Percentiles rank a stretch among this genome's conserved stretches.
Evolutionary conservation across 192 early-diverging fungal species (phyloP).

Genomic region (Coemansia sp.): DNA sequence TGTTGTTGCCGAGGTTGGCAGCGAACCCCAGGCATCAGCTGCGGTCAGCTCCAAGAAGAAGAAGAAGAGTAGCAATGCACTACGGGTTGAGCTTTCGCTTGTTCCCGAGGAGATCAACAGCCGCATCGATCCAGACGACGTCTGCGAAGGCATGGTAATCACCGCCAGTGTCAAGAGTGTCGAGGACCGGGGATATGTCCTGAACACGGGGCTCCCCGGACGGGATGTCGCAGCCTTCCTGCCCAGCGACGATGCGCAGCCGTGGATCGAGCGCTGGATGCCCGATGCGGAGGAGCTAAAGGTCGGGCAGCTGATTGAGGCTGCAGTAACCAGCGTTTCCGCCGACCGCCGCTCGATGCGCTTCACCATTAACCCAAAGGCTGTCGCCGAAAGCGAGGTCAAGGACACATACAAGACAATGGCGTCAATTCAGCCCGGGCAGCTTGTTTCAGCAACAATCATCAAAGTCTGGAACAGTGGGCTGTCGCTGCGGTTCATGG

Average conservation of each 20-base stretch:
- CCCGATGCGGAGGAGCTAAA: constrained; percentile 56
- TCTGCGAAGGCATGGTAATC: constrained; percentile 71
- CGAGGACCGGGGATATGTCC: constrained; percentile 92
- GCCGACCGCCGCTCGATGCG: constrained; percentile 65
- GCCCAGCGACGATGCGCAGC: constrained; percentile 64
- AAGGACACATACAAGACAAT: constrained; percentile 62
- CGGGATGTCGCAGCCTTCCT: constrained; percentile 71
- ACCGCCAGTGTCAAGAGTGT: constrained; percentile 72
- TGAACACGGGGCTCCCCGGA: constrained; percentile 67
- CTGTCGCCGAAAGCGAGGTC: constrained; percentile 57
- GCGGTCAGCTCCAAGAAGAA: constrained; percentile 22
- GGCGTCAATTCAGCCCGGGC: constrained; percentile 80
- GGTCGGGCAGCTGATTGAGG: constrained; percentile 75
- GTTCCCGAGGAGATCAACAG: constrained; percentile 78
- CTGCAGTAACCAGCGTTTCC: constrained; percentile 62
- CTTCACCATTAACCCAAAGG: constrained; percentile 64
- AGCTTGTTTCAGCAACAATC: constrained; percentile 67
- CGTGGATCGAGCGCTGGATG: constrained; percentile 64
- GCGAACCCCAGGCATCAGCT: constrained; percentile 24
- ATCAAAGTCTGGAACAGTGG: constrained; percentile 66
- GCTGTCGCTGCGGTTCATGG: constrained; percentile 72
- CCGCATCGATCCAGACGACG: constrained; percentile 62
- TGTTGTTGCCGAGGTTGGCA: constrained; percentile 58
- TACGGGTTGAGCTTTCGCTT: constrained; percentile 71
- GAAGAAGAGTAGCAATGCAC: constrained; percentile 34